Evolutionary conservation across 2,329 filamentous ascomycete species (phyloP).

Genomic region (Sarocladiaceae sp.): DNA sequence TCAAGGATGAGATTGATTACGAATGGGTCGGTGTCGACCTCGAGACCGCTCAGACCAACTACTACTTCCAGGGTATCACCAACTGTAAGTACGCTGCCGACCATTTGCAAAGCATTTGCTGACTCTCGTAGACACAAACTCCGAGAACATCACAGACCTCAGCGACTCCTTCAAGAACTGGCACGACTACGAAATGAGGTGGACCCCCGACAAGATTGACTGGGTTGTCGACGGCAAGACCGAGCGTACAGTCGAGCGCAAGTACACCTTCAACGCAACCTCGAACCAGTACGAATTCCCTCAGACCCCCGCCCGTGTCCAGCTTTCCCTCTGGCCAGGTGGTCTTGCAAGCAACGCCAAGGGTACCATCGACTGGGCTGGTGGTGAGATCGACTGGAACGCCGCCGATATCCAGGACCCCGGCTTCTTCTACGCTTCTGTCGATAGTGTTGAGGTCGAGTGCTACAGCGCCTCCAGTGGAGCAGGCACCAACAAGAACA

Average conservation of each 20-base stretch:
- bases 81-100: slow-evolving; percentile 60
- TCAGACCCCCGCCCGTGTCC: slow-evolving; percentile 85
- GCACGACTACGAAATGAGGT: slow-evolving; percentile 91
- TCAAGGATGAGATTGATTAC: slow-evolving; percentile 98
- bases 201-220: slow-evolving; percentile 79
- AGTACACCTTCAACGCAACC: slow-evolving; percentile 82
- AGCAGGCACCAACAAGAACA: slow-evolving; percentile 65
- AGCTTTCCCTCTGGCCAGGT: slow-evolving; percentile 95
- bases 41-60: slow-evolving; percentile 82
- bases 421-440: slow-evolving; percentile 84
- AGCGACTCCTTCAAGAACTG: slow-evolving; percentile 71
- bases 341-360: slow-evolving; percentile 72
- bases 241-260: slow-evolving; percentile 68
- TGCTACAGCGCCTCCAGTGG: slow-evolving; percentile 67
- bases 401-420: slow-evolving; percentile 72
- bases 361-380: slow-evolving; percentile 89
- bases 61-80: slow-evolving; percentile 91
- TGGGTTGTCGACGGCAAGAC: slow-evolving; percentile 84
- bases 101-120: not conserved
- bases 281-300: slow-evolving; percentile 80
- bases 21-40: slow-evolving; percentile 87
- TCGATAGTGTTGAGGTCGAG: slow-evolving; percentile 73
- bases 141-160: slow-evolving; percentile 59
- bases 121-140: slow-evolving; percentile 63
- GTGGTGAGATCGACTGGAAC: slow-evolving; percentile 85